Evolutionary conservation across 1,284 basidiomycete genomes (phyloP), one percentile per base, ranked within the genome.

Genomic region (Puccinia polysora): DNA sequence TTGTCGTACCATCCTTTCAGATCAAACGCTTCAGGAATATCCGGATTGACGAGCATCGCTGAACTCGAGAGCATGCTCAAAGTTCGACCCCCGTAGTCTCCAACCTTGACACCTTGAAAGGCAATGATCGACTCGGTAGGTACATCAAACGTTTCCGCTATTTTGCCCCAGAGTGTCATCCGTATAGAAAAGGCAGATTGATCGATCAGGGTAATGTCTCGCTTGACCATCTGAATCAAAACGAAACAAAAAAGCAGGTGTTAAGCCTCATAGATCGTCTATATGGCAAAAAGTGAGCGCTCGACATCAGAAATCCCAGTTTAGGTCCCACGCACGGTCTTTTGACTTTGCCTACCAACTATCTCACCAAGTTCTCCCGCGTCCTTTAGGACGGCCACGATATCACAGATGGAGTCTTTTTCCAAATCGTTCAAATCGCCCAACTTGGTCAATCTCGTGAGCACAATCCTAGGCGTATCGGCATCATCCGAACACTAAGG

Each of bases 141-240:
- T 15, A 81, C 80, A 2, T 80, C 80, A 79, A 88, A 98, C 56
- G 85, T 85, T 79, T 97, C 93, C 1, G 95, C 96, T 79, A 90
- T 89, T 80, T 90, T 93, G 34, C 95, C 96, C 95, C 96, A 99
- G 5, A 98, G 83, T 2, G 96, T 98, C 75, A 97, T 80, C 34
- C 90, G 86, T 43, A 95, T 88, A 38, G 87, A 87, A 79, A 84
- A 91, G 36, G 85, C 85, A 8, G 90, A 89, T 74, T 86, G 86
- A 79, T 99, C 96, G 15, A 94, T 92, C 18, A 99, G 82, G 0
- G 86, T 88, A 58, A 97, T 81, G 67, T 97, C 93, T 73, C 93
- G 87, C 81, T 97, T 97, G 53, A 85, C 83, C 74, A 91, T 85
- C 88, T 93, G 18, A 34, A 7, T 6, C 1, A 45, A 43, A 60